A percentile compares a stretch with the other conserved stretches of the same genome.
These are phyloP conservation scores for Murraya koenigii DNA, from an alignment of 345 rosid genomes.

Conservation along the genomic window DNA sequence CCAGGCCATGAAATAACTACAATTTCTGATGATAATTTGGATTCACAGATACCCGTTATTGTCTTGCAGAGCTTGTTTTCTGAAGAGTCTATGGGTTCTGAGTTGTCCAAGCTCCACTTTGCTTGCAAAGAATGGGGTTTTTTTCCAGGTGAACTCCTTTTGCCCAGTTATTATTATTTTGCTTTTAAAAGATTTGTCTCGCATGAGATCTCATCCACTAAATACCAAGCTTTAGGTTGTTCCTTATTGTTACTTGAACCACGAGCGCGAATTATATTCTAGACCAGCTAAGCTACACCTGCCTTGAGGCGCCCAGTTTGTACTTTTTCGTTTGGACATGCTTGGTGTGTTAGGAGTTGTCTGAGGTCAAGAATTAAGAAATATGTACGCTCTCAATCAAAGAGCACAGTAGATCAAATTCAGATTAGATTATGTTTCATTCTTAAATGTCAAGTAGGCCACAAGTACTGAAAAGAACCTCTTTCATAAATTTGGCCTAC, in stretches of 20 bases:
- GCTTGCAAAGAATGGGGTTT: slow-evolving; percentile 9
- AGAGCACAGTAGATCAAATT: too few relatives aligned
- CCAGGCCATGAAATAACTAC: slow-evolving; percentile 18
- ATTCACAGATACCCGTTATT: slow-evolving; percentile 31
- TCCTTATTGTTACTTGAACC: too few relatives aligned
- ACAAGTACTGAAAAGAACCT: neutral
- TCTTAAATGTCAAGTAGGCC: neutral
- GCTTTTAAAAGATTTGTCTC: too few relatives aligned
- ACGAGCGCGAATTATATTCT: too few relatives aligned
- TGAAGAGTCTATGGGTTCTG: slow-evolving; percentile 29
- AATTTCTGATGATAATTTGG: neutral
- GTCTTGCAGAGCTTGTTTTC: slow-evolving; percentile 34
- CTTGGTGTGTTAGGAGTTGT: too few relatives aligned
- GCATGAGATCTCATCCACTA: too few relatives aligned
- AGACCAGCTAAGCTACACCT: too few relatives aligned
- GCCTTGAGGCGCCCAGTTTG: too few relatives aligned
- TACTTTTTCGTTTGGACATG: neutral
- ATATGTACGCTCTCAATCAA: too few relatives aligned
- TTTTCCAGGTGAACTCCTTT: slow-evolving; percentile 17
- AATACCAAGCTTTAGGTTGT: too few relatives aligned
- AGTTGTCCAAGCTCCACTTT: slow-evolving; percentile 33
- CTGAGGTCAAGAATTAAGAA: too few relatives aligned
- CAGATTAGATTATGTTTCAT: neutral
- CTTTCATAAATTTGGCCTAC: neutral
- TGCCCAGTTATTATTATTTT: neutral